Base-by-base conservation (phyloP, 805 yeast species). In the Metschnikowia matae region DNA sequence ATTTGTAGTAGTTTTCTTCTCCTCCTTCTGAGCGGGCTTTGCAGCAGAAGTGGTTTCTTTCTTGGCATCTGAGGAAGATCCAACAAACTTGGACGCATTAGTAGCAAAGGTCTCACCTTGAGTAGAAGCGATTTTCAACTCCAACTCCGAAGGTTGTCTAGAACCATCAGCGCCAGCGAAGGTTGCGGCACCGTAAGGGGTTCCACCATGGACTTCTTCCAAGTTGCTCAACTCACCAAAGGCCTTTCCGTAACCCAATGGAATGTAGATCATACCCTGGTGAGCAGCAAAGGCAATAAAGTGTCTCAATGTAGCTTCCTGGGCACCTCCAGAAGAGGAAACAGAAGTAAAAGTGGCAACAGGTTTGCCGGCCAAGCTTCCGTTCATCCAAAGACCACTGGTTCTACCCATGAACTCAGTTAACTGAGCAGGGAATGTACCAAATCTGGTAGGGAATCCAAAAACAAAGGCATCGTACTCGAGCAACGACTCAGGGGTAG, bases 131-230 rank as follows among this genome's bases (percentile, higher is more conserved):
- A 84, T 63, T 58, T 77, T 74, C 68, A 80, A 73, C 73, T 88
- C 96, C 55, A 81, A 69, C 46, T 71, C 79, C 49, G 82, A 64
- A 41, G 90, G 86, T 56, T 66, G 68, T 75, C 92, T 83, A 39
- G 89, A 79, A 59, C 95, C 96, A 62, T 85, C 89, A 21, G 81
- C 71, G 56, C 85, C 92, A 34, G 96, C 89, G 57, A 78, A 75
- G 51, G 87, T 73, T 63, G 92, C 94, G 40, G 96, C 89, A 69
- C 95, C 95, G 86, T 89, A 89, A 48, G 96, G 80, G 49, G 91
- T 81, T 60, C 86, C 85, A 61, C 95, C 96, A 64, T 85, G 91
- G 50, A 79, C 75, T 71, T 84, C 91, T 18, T 74, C 77, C 51
- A 85, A 62, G 66, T 77, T 77, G 56, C 80, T 59, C 59, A 83